Percentiles rank a stretch among this genome's conserved stretches.
Conservation (phyloP, 306 rosid genomes). For the Cyclanthera cordifolia region DNA sequence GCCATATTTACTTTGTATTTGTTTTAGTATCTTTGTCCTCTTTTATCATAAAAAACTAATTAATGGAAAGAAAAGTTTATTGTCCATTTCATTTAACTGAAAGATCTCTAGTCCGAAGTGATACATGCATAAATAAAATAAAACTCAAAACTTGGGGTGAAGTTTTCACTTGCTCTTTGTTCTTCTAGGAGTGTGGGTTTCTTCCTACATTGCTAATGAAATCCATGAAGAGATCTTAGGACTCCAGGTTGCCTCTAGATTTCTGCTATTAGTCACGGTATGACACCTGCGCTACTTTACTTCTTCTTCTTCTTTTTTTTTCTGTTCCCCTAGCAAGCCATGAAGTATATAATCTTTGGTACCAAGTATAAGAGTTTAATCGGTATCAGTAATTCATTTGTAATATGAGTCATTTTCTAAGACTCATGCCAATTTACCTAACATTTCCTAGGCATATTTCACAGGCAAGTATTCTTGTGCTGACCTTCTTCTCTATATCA, state of each 20-base stretch:
- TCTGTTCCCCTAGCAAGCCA: not conserved
- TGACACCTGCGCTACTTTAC: slow-evolving; percentile 13
- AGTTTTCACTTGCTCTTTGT: slow-evolving; percentile 15
- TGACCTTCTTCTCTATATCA: slow-evolving; percentile 78
- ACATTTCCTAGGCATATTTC: slow-evolving; percentile 21
- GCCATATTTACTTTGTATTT: not conserved
- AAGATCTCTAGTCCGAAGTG: not conserved
- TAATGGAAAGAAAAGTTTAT: not conserved
- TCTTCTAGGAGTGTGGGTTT: slow-evolving; percentile 61
- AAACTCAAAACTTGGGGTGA: not conserved
- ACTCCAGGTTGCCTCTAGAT: slow-evolving; percentile 80
- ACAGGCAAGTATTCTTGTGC: slow-evolving; percentile 77
- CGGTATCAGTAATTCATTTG: slow-evolving; percentile 12
- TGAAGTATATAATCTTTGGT: not conserved
- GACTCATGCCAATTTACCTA: slow-evolving; percentile 13
- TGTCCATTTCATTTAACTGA: not conserved
- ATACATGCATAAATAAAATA: not conserved
- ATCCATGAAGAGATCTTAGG: slow-evolving; percentile 65
- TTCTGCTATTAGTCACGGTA: slow-evolving; percentile 65
- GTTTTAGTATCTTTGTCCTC: not conserved
- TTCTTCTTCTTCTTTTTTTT: not conserved
- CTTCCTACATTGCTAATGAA: slow-evolving; percentile 69
- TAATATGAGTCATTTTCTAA: slow-evolving; percentile 6
- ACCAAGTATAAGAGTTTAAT: not conserved
- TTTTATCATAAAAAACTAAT: not conserved